phyloP scores from a whole-genome alignment of 495 filamentous ascomycete genomes.

The Aspergillus mulundensis region DNA sequence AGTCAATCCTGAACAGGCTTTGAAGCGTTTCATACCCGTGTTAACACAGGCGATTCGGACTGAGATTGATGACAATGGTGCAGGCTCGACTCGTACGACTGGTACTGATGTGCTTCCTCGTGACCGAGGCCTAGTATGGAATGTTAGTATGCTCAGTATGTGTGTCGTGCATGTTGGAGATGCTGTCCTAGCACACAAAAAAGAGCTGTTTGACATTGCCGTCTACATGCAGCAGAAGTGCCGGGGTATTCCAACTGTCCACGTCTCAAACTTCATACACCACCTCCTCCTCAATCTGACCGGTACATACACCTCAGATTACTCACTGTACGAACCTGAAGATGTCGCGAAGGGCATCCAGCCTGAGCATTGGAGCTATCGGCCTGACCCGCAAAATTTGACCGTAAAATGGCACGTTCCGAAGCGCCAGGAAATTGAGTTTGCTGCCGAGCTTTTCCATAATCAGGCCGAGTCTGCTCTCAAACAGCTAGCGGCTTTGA shows the following conservation, averaged over 20 bases:
- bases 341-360: constrained; percentile 53
- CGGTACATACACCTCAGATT: constrained; percentile 87
- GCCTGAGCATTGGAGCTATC: constrained; percentile 74
- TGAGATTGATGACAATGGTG: constrained; percentile 97
- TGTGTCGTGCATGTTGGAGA: constrained; percentile 93
- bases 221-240: constrained; percentile 94
- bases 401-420: constrained; percentile 91
- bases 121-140: constrained; percentile 92
- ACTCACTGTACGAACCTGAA: constrained; percentile 73
- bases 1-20: constrained; percentile 83
- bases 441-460: constrained; percentile 83
- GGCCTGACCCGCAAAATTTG: constrained; percentile 63
- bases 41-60: constrained; percentile 87
- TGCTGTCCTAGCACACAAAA: constrained; percentile 79
- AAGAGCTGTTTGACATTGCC: constrained; percentile 87
- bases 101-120: constrained; percentile 90
- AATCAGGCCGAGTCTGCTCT: constrained; percentile 69
- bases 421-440: constrained; percentile 70
- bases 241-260: constrained; percentile 86
- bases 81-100: constrained; percentile 87
- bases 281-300: constrained; percentile 97
- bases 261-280: constrained; percentile 96
- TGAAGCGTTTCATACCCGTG: constrained; percentile 86
- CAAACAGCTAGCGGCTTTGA: constrained; percentile 66
- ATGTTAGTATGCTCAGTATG: constrained; percentile 97